phyloP scores from a whole-genome alignment of 768 basidiomycete genomes.

The Agrocybe praecox region DNA sequence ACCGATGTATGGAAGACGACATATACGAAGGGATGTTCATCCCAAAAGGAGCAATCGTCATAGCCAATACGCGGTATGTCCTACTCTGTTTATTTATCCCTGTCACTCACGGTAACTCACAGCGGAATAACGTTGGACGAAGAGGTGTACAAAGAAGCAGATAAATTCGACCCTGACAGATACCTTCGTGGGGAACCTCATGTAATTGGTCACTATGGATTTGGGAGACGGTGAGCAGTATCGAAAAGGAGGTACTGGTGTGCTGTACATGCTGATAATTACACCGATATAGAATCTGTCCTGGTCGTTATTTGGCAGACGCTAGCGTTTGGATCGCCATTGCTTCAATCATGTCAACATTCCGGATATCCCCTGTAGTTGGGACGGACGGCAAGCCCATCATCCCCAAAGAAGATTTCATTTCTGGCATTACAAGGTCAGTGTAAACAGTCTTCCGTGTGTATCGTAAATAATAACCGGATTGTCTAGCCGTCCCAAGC shows the following conservation, averaged over 20 bases:
- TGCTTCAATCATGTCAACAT: conserved; percentile 28
- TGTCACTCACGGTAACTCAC: neutral
- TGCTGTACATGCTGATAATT: too few species aligned
- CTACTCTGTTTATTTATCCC: neutral
- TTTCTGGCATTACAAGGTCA: conserved; percentile 35
- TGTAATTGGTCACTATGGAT: conserved; percentile 24
- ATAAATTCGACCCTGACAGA: conserved; percentile 24
- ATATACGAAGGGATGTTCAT: conserved; percentile 24
- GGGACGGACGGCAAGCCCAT: conserved; percentile 20
- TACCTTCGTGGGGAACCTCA: conserved; percentile 27
- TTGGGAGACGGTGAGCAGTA: conserved; percentile 23
- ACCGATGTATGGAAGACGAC: conserved; percentile 25
- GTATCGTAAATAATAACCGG: neutral
- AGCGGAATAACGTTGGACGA: conserved; percentile 28
- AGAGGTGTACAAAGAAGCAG: conserved; percentile 22
- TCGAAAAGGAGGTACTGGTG: neutral
- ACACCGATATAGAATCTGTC: conserved; percentile 26
- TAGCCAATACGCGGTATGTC: conserved; percentile 25
- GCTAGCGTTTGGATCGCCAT: conserved; percentile 35
- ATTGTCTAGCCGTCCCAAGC: conserved; percentile 25
- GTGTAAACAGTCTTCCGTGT: neutral
- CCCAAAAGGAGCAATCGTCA: conserved; percentile 29
- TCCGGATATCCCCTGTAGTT: conserved; percentile 22
- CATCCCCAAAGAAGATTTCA: conserved; percentile 33
- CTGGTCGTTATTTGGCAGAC: conserved; percentile 45